Percentiles rank a stretch among this genome's conserved stretches.
Evolutionary conservation across 169 alveolate genomes (phyloP).

Genomic region (Cyclospora cayetanensis): DNA sequence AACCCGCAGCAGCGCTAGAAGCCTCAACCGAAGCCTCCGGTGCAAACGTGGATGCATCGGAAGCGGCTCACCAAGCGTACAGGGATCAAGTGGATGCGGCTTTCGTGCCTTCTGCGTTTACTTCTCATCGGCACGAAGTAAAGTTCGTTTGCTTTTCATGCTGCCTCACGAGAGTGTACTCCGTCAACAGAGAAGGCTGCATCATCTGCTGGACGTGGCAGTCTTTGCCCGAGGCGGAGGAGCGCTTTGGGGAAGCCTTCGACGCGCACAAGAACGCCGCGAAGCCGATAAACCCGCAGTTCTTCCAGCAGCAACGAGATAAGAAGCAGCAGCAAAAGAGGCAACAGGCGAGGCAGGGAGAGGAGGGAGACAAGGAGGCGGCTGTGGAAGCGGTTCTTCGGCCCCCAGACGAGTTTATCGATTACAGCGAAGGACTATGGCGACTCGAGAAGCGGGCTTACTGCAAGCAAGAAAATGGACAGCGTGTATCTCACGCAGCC

Average conservation of each 20-base stretch:
- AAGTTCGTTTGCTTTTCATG: slow-evolving; percentile 51
- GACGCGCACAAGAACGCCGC: background rate
- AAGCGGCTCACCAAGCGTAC: background rate
- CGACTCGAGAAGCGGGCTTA: slow-evolving; percentile 19
- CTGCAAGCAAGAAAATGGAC: slow-evolving; percentile 46
- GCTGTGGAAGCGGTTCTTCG: background rate
- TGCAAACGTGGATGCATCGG: background rate
- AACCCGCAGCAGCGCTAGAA: background rate
- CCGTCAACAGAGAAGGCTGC: slow-evolving; percentile 62
- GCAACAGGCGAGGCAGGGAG: background rate
- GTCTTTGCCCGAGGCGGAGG: background rate
- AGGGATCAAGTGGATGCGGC: background rate
- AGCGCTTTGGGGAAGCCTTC: background rate
- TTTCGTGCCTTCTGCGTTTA: slow-evolving; percentile 54
- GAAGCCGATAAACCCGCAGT: background rate
- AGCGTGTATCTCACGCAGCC: slow-evolving; percentile 3
- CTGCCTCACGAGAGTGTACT: slow-evolving; percentile 28
- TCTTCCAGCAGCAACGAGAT: slow-evolving; percentile 37
- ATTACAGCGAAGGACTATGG: slow-evolving; percentile 55
- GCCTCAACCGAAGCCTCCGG: background rate
- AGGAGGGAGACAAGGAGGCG: background rate
- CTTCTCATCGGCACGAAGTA: slow-evolving; percentile 41
- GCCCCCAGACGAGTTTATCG: background rate
- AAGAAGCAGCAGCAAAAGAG: background rate
- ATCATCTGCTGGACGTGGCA: slow-evolving; percentile 52